A percentile compares a stretch with the other conserved stretches of the same genome.
Conservation (phyloP, 2,329 filamentous ascomycete genomes). For the Coniochaeta sp. region DNA sequence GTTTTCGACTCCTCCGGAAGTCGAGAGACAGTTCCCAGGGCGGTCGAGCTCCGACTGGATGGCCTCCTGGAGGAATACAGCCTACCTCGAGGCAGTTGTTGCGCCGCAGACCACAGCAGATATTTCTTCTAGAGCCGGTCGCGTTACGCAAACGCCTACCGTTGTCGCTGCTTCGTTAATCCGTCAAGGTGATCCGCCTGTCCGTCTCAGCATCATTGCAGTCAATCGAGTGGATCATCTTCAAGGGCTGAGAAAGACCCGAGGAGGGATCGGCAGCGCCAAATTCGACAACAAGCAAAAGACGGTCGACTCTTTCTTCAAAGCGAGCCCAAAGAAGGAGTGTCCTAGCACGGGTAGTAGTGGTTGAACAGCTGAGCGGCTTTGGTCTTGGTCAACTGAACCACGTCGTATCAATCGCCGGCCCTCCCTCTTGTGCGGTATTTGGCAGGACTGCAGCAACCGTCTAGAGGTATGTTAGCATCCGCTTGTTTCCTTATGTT, state of each 20-base stretch:
- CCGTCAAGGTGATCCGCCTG: constrained; percentile 4
- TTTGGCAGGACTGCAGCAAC: neutral
- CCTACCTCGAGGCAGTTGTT: constrained; percentile 29
- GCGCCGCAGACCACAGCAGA: neutral
- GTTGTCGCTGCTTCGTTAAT: neutral
- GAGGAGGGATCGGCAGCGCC: constrained; percentile 75
- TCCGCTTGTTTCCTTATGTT: constrained; percentile 9
- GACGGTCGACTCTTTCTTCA: constrained; percentile 71
- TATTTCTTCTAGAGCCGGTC: neutral
- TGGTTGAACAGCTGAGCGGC: neutral
- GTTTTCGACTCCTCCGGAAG: constrained; percentile 28
- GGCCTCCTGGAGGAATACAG: constrained; percentile 46
- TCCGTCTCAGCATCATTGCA: constrained; percentile 38
- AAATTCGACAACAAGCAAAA: constrained; percentile 69
- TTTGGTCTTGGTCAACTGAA: neutral
- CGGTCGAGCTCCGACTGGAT: constrained; percentile 16
- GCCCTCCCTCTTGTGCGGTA: neutral
- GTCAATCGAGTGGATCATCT: constrained; percentile 71
- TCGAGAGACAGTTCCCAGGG: constrained; percentile 11
- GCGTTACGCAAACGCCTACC: neutral
- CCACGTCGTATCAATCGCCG: neutral
- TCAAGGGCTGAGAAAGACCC: constrained; percentile 65
- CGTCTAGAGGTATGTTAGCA: constrained; percentile 29
- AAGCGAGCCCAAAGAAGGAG: constrained; percentile 39
- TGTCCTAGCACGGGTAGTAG: constrained; percentile 28